Base-by-base conservation (phyloP, 352 stramenopile genomes). In the Phytopythium chamaehyphon region DNA sequence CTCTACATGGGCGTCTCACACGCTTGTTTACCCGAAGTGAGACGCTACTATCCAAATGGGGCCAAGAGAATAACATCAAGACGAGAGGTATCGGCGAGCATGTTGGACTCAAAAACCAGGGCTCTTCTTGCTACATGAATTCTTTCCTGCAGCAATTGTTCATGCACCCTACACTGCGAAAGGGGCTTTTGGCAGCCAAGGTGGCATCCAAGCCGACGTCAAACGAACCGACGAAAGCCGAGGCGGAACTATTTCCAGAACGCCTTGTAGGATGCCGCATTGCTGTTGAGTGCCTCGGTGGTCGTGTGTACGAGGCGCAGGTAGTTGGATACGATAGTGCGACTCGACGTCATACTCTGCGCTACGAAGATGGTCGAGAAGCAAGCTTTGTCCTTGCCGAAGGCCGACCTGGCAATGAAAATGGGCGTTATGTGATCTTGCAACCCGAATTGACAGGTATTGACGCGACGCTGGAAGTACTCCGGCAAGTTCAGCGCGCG, bases 91-190 rank as follows among this genome's bases (percentile, higher is more conserved):
- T 75, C 36, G 85, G 78, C 9, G 85, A 95, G 43, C 74, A 93
- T 42, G 90, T 96, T 14, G 97, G 97, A 2, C 70, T 99, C 0
- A 98, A 98, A 67, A 99, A 99, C 62, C 96, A 99, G 62, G 97
- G 97, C 44, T 99, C 95, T 65, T 99, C 97, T 9, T 99, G 97
- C 78, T 99, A 99, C 80, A 99, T 99, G 93, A 99, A 99, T 64
- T 98, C 95, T 1, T 91, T 99, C 16, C 72, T 99, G 16, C 97
- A 99, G 66, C 96, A 99, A 58, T 65, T 99, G 11, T 99, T 96
- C 54, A 95, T 96, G 79, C 79, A 93, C 39, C 74, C 79, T 3
- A 88, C 71, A 9, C 64, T 97, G 23, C 69, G 81, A 2, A 74
- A 92, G 64, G 87, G 85, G 14, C 51, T 97, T 28, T 26, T 96